These are phyloP conservation scores for Achaetomium macrosporum DNA, from an alignment of 2,329 filamentous ascomycete genomes.

Conservation along the genomic window DNA sequence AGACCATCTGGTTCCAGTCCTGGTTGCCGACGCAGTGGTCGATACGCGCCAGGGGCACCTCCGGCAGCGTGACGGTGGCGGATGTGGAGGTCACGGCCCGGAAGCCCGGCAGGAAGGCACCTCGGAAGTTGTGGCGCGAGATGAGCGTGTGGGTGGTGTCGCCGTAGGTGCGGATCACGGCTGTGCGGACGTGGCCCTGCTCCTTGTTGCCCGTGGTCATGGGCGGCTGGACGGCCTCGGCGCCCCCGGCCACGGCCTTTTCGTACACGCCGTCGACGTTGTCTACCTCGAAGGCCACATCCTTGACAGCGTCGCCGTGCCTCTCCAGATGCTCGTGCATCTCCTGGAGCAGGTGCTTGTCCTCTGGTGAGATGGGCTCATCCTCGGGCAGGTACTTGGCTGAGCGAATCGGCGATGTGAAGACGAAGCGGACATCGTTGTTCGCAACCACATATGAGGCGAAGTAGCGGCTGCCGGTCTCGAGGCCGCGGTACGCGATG, in stretches of 20 bases:
- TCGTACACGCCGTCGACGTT: slow-evolving; percentile 74
- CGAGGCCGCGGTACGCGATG: slow-evolving; percentile 79
- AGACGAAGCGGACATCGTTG: slow-evolving; percentile 70
- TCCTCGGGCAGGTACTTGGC: slow-evolving; percentile 47
- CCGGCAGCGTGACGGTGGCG: slow-evolving; percentile 46
- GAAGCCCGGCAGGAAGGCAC: slow-evolving; percentile 80
- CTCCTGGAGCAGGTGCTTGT: slow-evolving; percentile 60
- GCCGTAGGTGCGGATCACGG: slow-evolving; percentile 85
- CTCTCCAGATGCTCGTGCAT: slow-evolving; percentile 78
- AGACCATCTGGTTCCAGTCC: slow-evolving; percentile 82
- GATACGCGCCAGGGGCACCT: slow-evolving; percentile 65
- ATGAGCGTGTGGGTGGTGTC: slow-evolving; percentile 94
- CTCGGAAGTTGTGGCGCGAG: slow-evolving; percentile 62
- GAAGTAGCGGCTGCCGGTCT: slow-evolving; percentile 75
- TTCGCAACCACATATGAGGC: slow-evolving; percentile 82
- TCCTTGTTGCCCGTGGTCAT: slow-evolving; percentile 48
- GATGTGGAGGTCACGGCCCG: slow-evolving; percentile 42
- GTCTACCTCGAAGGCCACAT: slow-evolving; percentile 93
- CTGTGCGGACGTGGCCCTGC: slow-evolving; percentile 62
- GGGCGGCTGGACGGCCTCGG: slow-evolving; percentile 58
- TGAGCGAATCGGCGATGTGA: slow-evolving; percentile 74
- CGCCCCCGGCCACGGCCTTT: slow-evolving; percentile 62
- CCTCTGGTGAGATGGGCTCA: slow-evolving; percentile 56
- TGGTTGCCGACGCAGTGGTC: slow-evolving; percentile 98
- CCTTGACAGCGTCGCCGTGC: slow-evolving; percentile 91